phyloP scores from a whole-genome alignment of 805 yeast genomes.

The Metschnikowia cerradonensis region DNA sequence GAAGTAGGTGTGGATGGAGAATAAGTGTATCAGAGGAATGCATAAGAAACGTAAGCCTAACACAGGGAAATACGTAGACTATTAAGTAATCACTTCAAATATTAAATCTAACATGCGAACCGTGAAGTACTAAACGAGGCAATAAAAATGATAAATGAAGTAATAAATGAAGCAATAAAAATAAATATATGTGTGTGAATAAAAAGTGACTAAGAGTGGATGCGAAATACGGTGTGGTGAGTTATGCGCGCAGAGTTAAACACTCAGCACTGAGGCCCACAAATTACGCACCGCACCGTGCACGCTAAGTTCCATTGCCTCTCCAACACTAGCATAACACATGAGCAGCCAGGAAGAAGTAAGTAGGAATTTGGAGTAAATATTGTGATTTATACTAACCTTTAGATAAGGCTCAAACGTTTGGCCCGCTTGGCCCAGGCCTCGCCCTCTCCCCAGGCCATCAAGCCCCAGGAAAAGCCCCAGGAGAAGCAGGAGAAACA shows the following conservation, averaged over 20 bases:
- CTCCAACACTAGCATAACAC: background rate
- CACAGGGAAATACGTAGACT: no score
- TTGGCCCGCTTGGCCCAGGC: slow-evolving; percentile 45
- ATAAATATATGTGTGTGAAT: background rate
- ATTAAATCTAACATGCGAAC: no score
- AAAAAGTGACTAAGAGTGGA: no score
- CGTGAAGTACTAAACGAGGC: no score
- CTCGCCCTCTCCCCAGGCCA: slow-evolving; percentile 7
- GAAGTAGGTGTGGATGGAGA: no score
- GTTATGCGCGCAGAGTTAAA: background rate
- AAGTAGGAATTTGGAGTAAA: slow-evolving; percentile 3
- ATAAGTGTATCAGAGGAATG: no score
- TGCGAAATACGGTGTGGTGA: no score
- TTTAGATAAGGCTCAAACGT: slow-evolving; percentile 47
- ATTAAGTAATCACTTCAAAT: no score
- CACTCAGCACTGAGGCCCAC: background rate
- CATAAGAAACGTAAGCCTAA: no score
- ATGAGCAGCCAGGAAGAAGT: slow-evolving; percentile 19
- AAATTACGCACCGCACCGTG: background rate
- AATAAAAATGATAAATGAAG: no score
- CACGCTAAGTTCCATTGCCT: background rate
- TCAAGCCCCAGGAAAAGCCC: background rate
- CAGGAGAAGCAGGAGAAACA: background rate
- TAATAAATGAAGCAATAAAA: no score
- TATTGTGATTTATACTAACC: slow-evolving; percentile 4